Conservation (phyloP, 2,329 filamentous ascomycete species). For the Lachnellula cervina region DNA sequence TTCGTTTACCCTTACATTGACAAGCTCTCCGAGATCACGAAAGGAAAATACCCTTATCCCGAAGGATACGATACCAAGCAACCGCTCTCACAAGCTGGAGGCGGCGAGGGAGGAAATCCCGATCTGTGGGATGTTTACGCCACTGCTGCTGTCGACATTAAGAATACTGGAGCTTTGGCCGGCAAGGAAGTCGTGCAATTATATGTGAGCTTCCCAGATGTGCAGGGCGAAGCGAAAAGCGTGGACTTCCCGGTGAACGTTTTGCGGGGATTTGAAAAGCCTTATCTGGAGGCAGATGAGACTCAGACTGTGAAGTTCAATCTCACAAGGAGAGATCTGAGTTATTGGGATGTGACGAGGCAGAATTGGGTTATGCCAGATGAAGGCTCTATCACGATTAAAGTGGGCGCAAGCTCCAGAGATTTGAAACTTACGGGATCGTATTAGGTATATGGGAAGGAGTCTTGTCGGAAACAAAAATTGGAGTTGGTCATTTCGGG, state of each 20-base stretch:
- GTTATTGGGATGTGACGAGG: constrained; percentile 61
- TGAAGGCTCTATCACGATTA: constrained; percentile 39
- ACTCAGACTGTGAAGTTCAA: constrained; percentile 48
- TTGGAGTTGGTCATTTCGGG: not conserved
- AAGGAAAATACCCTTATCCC: constrained; percentile 36
- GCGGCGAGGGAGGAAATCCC: constrained; percentile 55
- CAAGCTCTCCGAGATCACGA: constrained; percentile 34
- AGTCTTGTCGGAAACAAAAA: not conserved
- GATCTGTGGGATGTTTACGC: constrained; percentile 51
- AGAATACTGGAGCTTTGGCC: constrained; percentile 50
- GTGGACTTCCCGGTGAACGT: constrained; percentile 59
- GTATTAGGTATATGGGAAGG: constrained; percentile 16
- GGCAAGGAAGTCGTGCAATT: constrained; percentile 54
- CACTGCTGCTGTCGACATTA: constrained; percentile 49
- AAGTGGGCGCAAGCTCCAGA: constrained; percentile 37
- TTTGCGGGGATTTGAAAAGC: constrained; percentile 70
- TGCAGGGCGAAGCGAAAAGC: constrained; percentile 19
- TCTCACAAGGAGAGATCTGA: constrained; percentile 62
- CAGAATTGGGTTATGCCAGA: constrained; percentile 65
- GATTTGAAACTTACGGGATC: constrained; percentile 30
- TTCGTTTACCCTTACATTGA: constrained; percentile 61
- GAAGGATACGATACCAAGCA: constrained; percentile 44
- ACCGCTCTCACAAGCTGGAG: constrained; percentile 53
- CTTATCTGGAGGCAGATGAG: constrained; percentile 51
- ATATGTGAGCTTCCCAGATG: constrained; percentile 42